These are phyloP conservation scores for Coelastrella sp. DNA, from an alignment of 139 green algal genomes.

Conservation along the genomic window DNA sequence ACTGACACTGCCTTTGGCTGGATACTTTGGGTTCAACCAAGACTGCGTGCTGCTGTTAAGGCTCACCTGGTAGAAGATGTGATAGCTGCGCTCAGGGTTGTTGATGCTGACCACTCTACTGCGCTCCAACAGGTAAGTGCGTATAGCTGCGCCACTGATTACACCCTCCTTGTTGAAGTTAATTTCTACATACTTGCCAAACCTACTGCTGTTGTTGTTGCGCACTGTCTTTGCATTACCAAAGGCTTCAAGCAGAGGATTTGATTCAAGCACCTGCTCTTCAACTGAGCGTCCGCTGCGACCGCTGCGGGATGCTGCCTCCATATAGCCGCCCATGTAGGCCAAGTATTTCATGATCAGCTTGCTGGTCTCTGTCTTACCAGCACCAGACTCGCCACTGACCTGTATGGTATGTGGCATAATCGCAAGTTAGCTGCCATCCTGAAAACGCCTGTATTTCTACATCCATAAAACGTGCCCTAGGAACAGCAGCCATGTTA, in stretches of 20 bases:
- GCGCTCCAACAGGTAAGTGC: conserved; percentile 98
- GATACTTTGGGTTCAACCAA: too few species aligned
- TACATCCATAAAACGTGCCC: too few species aligned
- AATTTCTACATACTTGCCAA: conserved; percentile 99
- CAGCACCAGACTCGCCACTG: conserved; percentile 96
- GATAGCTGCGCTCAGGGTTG: conserved; percentile 98
- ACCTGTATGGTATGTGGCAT: conserved; percentile 64
- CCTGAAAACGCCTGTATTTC: too few species aligned
- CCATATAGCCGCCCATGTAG: conserved; percentile 80
- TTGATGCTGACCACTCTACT: conserved; percentile 92
- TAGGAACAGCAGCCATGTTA: not conserved
- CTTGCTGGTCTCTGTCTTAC: conserved; percentile 99
- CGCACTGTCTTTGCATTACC: conserved; percentile 98
- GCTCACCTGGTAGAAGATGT: conserved; percentile 98
- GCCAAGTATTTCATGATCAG: conserved; percentile 95
- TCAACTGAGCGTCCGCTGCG: conserved; percentile 31
- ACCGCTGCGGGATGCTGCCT: conserved; percentile 27
- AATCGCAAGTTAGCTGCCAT: too few species aligned
- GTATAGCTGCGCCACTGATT: conserved; percentile 90
- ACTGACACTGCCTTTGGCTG: too few species aligned
- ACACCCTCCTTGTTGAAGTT: conserved; percentile 92
- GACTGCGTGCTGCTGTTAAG: not conserved
- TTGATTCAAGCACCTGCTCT: conserved; percentile 93
- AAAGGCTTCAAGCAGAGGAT: conserved; percentile 98
- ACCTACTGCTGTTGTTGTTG: conserved; percentile 99